Percentiles rank a stretch among this genome's conserved stretches.
Conservation (phyloP, 208 protist species). For the Trypanosoma rangeli region DNA sequence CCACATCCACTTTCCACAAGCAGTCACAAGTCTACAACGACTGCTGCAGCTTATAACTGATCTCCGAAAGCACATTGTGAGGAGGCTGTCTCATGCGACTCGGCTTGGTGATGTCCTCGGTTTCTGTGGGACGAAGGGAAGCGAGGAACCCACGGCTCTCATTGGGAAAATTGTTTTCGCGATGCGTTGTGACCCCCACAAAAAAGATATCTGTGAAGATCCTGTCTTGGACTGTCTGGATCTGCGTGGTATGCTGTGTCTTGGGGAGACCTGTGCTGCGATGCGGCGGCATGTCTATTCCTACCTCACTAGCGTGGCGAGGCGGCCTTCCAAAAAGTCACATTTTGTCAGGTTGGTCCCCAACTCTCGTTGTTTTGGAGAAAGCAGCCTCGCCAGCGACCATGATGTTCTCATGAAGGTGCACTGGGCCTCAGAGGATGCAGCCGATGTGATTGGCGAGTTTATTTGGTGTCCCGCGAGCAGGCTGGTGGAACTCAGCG, state of each 20-base stretch:
- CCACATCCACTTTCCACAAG: conserved; percentile 72
- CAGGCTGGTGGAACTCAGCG: background rate
- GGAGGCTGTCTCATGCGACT: background rate
- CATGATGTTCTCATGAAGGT: conserved; percentile 16
- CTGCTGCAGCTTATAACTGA: conserved; percentile 29
- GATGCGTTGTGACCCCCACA: background rate
- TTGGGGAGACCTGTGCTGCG: background rate
- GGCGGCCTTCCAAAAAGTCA: background rate
- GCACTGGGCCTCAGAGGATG: conserved; percentile 2
- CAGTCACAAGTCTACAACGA: conserved; percentile 30
- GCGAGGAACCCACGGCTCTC: background rate
- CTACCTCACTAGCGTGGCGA: background rate
- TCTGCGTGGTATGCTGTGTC: background rate
- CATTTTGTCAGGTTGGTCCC: background rate
- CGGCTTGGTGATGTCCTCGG: conserved; percentile 18
- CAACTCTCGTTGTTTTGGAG: background rate
- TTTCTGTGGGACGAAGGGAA: background rate
- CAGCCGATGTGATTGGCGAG: background rate
- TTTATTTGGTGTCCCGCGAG: background rate
- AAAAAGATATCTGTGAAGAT: background rate
- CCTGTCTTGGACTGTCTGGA: conserved; percentile 6
- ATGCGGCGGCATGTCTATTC: background rate
- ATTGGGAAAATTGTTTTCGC: conserved; percentile 13
- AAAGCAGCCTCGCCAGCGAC: background rate
- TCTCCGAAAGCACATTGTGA: conserved; percentile 26